Percentiles rank a stretch among this genome's conserved stretches.
Conservation (phyloP, 192 early-diverging fungal species). For the Backusella morwellensis region DNA sequence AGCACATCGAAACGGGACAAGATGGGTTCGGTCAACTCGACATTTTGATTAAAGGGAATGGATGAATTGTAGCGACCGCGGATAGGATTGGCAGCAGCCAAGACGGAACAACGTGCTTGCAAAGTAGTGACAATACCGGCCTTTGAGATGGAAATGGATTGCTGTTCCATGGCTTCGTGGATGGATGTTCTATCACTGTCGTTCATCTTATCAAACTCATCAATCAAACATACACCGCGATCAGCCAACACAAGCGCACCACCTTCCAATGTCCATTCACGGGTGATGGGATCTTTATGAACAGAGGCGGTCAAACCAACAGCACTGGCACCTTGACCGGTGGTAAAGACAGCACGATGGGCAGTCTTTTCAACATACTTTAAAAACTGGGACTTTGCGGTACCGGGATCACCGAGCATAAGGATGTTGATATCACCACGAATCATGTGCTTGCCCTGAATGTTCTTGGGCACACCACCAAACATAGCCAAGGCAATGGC, state of each 20-base stretch:
- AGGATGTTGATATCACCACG: slow-evolving; percentile 98
- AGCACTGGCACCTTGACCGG: slow-evolving; percentile 83
- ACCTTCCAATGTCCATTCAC: slow-evolving; percentile 88
- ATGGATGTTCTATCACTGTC: slow-evolving; percentile 90
- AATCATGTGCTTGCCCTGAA: slow-evolving; percentile 90
- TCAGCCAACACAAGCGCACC: slow-evolving; percentile 89
- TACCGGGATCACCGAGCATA: slow-evolving; percentile 87
- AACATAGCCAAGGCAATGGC: slow-evolving; percentile 92
- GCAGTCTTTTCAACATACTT: slow-evolving; percentile 86
- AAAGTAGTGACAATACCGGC: slow-evolving; percentile 85
- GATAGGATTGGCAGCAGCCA: slow-evolving; percentile 84
- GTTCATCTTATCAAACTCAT: slow-evolving; percentile 93
- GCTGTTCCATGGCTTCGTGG: slow-evolving; percentile 95
- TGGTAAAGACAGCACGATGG: slow-evolving; percentile 82
- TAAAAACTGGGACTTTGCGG: slow-evolving; percentile 85
- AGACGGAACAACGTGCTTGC: slow-evolving; percentile 80
- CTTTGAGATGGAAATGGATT: slow-evolving; percentile 85
- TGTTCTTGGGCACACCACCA: slow-evolving; percentile 94
- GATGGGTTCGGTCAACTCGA: slow-evolving; percentile 98
- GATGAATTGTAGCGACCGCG: slow-evolving; percentile 86
- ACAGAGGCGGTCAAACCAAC: slow-evolving; percentile 85
- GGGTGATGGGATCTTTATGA: slow-evolving; percentile 80
- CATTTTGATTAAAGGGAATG: slow-evolving; percentile 93
- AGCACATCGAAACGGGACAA: slow-evolving; percentile 97
- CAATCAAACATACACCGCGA: slow-evolving; percentile 83